Base-by-base conservation (phyloP, 805 yeast genomes). In the Lipomyces sp. region DNA sequence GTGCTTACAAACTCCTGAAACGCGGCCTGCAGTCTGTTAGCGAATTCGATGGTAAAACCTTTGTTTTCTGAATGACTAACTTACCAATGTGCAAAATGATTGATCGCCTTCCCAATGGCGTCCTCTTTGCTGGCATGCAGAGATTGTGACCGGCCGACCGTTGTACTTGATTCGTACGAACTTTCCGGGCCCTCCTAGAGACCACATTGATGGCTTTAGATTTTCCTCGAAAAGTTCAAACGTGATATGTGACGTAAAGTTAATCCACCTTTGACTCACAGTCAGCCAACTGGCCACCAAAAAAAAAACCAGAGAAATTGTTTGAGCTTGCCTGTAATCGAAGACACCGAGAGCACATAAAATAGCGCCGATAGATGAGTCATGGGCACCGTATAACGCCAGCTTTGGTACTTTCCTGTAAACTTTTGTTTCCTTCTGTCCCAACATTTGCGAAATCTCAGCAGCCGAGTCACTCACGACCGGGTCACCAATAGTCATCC, bases 361-460 rank as follows among this genome's bases (percentile, higher is more conserved):
- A 18, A 69, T 58, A n/a, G 72, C 67, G 55, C 73, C 73, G 29
- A 70, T 37, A 4, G 65, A 62, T 2, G 72, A 66, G 50, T 70
- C 73, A 39, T 70, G 73, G 15, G 73, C 73, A 5, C 66, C 73
- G 34, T 70, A 70, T n/a, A 70, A 37, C 3, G 67, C 72, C 32
- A 69, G 50, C 51, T 58, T 55, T 11, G 65, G 69, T 13, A 61
- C 35, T 33, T 58, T 45, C 24, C 62, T 24, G 30, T 35, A 29
- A 37, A 18, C 51, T 15, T 57, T 10, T 32, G n/a, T 37, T 10
- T 39, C 58, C 37, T 33, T 32, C 15, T 37, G 32, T 11, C 64
- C 61, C 35, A 60, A 56, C 57, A 62, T 51, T 29, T 62, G 59
- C 15, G 58, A 60, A 15, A 61, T 64, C 54, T 58, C 70, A 4